phyloP scores from a whole-genome alignment of 129 eudicot species.

The Tanacetum coccineum region DNA sequence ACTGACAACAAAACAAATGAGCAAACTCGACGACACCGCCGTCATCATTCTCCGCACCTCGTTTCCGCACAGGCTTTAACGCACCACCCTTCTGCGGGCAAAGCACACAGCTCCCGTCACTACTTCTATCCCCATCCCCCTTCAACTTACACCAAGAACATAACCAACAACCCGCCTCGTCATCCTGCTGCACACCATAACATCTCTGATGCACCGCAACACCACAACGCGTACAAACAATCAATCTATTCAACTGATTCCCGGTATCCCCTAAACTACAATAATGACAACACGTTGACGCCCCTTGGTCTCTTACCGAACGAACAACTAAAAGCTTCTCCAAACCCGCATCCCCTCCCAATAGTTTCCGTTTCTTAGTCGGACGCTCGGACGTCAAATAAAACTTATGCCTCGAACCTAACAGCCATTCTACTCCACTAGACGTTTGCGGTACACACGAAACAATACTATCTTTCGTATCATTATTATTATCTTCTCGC shows the following conservation, averaged over 20 bases:
- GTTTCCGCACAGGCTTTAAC: constrained; percentile 45
- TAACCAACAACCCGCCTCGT: constrained; percentile 54
- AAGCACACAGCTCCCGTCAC: constrained; percentile 63
- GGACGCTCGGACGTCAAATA: constrained; percentile 80
- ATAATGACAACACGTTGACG: constrained; percentile 72
- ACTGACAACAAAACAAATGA: constrained; percentile 92
- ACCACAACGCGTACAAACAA: constrained; percentile 72
- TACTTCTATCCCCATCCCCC: constrained; percentile 29
- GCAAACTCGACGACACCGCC: constrained; percentile 51
- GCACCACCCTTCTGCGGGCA: constrained; percentile 86
- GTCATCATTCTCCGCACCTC: constrained; percentile 40
- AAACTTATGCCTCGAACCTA: constrained; percentile 85
- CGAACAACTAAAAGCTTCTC: constrained; percentile 83
- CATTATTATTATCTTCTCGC: constrained; percentile 2
- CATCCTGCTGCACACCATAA: constrained; percentile 88
- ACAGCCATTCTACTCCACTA: constrained; percentile 94
- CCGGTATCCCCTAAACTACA: constrained; percentile 74
- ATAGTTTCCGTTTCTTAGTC: constrained; percentile 83
- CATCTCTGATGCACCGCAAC: constrained; percentile 92
- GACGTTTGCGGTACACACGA: constrained; percentile 23
- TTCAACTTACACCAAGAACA: constrained; percentile 88
- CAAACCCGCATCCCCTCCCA: constrained; percentile 85
- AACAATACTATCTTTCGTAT: constrained; percentile 14
- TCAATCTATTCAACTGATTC: constrained; percentile 66
- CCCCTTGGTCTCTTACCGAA: constrained; percentile 65